Evolutionary conservation across 2,329 filamentous ascomycete genomes (phyloP), one percentile per base, ranked within the genome.

Genomic region (Ophiocordyceps polyrhachis-furcata): DNA sequence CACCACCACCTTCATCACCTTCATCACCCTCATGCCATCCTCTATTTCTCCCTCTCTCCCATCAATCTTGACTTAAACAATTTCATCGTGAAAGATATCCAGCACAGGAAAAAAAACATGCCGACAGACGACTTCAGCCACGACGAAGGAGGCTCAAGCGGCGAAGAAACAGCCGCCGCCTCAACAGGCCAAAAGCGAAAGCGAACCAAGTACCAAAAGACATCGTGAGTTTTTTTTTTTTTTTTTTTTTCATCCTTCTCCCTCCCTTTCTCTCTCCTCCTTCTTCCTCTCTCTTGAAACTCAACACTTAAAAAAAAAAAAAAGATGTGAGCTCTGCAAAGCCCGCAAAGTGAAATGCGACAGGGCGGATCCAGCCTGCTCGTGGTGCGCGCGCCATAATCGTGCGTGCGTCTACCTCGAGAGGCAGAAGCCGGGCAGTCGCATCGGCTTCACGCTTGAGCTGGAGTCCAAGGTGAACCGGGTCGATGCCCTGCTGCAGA

Each of bases 331-430:
- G 52, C 55, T 65, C 42, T 67, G 64, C 57, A 67, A 67, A 53
- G 62, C 62, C 23, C 59, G 64, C 41, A 67, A 67, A 51, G 64
- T 67, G 23, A 66, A 66, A 49, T 67, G 64, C 52, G 70, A 76
- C 53, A 68, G 71, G 46, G 63, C 65, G 31, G 71, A 74, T 52
- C 72, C 72, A 2, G 70, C 70, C n/a, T 83, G 79, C 59, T 78
- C 78, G 20, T 83, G 79, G 79, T 84, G 79, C 57, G 62, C 74
- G 43, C 73, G 79, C 43, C 81, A 83, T 58, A 71, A 71, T 47
- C 74, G 80, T 50, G 52, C 68, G 40, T 83, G 79, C 56, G 74
- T 81, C 56, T 83, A 83, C 56, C 76, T 74, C 48, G 79, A 81
- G 53, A 68, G 79, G 40, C 81, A 82, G 62, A 83, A 82, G 57